phyloP scores from a whole-genome alignment of 2,329 filamentous ascomycete species.

The Gyromitra esculenta region DNA sequence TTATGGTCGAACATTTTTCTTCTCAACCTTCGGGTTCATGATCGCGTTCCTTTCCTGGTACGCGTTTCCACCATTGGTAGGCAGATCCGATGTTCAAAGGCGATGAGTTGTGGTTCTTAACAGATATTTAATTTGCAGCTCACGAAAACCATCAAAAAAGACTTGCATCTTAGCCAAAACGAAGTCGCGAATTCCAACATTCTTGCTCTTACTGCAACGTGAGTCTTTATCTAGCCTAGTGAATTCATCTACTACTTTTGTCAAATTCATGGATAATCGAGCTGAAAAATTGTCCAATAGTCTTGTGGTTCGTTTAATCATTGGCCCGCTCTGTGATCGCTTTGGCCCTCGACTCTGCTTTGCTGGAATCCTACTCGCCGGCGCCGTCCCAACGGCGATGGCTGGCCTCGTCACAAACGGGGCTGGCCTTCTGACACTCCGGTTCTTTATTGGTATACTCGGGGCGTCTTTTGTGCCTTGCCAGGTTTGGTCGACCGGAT shows the following conservation, averaged over 20 bases:
- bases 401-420: conserved; percentile 78
- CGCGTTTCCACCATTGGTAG: conserved; percentile 84
- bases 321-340: conserved; percentile 84
- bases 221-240: conserved; percentile 43
- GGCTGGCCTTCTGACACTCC: conserved; percentile 73
- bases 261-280: neutral
- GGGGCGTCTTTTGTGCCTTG: conserved; percentile 84
- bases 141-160: conserved; percentile 79
- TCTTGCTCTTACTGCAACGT: conserved; percentile 77
- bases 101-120: conserved; percentile 52
- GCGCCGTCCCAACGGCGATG: conserved; percentile 81
- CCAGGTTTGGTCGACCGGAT: conserved; percentile 91
- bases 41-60: conserved; percentile 93
- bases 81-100: conserved; percentile 56
- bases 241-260: neutral
- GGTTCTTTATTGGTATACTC: conserved; percentile 83
- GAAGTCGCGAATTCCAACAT: conserved; percentile 92
- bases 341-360: conserved; percentile 85
- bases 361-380: conserved; percentile 74
- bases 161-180: conserved; percentile 74
- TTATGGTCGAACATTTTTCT: conserved; percentile 89
- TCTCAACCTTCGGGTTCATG: conserved; percentile 87
- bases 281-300: conserved; percentile 59
- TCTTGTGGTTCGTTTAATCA: conserved; percentile 77
- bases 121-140: conserved; percentile 62